Evolutionary conservation across 202 grass and related monocot species (phyloP), one percentile per base, ranked within the genome.

Genomic region (Musa balbisiana): DNA sequence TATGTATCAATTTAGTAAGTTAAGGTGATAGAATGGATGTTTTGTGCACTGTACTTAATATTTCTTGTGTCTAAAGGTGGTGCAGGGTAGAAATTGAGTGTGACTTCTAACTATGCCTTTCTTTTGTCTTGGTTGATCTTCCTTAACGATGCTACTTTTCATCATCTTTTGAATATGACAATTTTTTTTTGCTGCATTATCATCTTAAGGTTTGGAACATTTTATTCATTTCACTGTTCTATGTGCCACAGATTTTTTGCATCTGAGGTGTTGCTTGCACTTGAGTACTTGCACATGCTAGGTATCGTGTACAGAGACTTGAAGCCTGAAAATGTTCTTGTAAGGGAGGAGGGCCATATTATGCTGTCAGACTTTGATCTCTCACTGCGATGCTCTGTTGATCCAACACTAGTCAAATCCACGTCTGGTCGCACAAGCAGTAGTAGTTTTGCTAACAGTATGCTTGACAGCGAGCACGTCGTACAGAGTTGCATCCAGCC

Each of bases 251-350:
- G 92, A 80, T 96, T 96, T 52, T 96, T 88, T 80, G 89, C 87
- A 0, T 90, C 87, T 1, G 87, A 96, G n/a, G 92, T 96, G 79
- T 55, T 96, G 58, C 92, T 92, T 0, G 92, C 92, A 14, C 85
- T 96, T 0, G 92, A 96, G 81, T 96, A 96, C 87, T 77, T 96
- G 71, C 92, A 96, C 90, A 96, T 96, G 92, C 80, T 96, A 22
- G 92, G 92, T 2, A 83, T 96, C 1, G 87, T 96, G 67, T 96
- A 96, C 80, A 77, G 89, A 11, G 89, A 96, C 83, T 82, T 96
- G 52, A 96, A 96, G 71, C 92, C 92, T 0, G 92, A 96, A 79
- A 96, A 96, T 73, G 89, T 96, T 49, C 87, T 96, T 3, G 92
- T 96, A 4, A 79, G 87, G 72, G 89, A 90, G 50, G 92, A 83